Conservation (phyloP, 2,329 filamentous ascomycete species). For the Beauveria sp. region DNA sequence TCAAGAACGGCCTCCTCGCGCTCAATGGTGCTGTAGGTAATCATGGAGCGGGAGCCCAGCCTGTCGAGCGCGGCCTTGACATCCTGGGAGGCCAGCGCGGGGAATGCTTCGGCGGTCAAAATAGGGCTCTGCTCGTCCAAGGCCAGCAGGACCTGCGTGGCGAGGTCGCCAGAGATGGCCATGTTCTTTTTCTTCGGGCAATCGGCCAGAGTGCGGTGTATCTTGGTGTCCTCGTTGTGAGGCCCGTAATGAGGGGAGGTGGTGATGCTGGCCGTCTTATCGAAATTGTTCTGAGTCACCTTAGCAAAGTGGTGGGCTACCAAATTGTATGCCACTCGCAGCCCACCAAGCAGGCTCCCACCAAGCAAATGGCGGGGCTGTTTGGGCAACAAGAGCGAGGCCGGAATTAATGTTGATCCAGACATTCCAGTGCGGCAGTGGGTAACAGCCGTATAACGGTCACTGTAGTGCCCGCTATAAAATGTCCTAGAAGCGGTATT, state of each 20-base stretch:
- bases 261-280: constrained; percentile 5
- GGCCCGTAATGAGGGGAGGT: neutral
- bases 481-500: neutral
- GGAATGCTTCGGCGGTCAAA: constrained; percentile 62
- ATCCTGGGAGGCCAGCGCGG: constrained; percentile 54
- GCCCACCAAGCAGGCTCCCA: neutral
- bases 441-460: neutral
- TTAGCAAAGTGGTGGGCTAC: constrained; percentile 7
- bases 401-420: constrained; percentile 14
- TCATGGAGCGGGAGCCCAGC: constrained; percentile 75
- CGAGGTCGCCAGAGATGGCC: constrained; percentile 48
- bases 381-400: neutral
- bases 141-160: constrained; percentile 56
- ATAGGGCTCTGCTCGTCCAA: constrained; percentile 58
- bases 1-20: constrained; percentile 71
- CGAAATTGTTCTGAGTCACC: constrained; percentile 11
- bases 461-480: neutral
- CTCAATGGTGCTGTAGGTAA: constrained; percentile 77
- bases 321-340: constrained; percentile 7
- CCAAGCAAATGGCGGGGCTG: constrained; percentile 5
- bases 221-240: neutral
- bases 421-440: neutral
- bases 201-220: neutral
- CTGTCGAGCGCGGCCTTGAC: constrained; percentile 86
- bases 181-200: constrained; percentile 24